A percentile compares a stretch with the other conserved stretches of the same genome.
Evolutionary conservation across 305 asterid species (phyloP).

Genomic region (Fraxinus greggii): DNA sequence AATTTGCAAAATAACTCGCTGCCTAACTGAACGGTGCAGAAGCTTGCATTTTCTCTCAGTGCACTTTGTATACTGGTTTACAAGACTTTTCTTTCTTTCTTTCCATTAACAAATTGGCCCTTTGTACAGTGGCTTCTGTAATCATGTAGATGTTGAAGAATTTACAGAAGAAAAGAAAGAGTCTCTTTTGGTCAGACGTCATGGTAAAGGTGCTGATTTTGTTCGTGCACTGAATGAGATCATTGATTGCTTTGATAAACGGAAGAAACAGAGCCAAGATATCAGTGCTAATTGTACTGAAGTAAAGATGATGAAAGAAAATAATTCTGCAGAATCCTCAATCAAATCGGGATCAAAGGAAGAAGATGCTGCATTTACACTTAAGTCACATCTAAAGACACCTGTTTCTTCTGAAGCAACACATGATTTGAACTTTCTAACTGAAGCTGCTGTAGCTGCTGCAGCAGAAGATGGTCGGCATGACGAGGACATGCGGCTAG

Average conservation of each 20-base stretch:
- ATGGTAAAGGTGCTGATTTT: slow-evolving; percentile 87
- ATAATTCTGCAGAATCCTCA: slow-evolving; percentile 41
- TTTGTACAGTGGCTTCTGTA: slow-evolving; percentile 79
- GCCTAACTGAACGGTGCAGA: background rate
- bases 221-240: slow-evolving; percentile 77
- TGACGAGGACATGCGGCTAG: slow-evolving; percentile 39
- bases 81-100: slow-evolving; percentile 2
- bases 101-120: slow-evolving; percentile 17
- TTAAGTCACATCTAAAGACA: slow-evolving; percentile 29
- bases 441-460: slow-evolving; percentile 56
- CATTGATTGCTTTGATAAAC: slow-evolving; percentile 63
- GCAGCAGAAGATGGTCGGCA: slow-evolving; percentile 46
- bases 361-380: slow-evolving; percentile 36
- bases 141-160: slow-evolving; percentile 85
- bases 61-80: background rate
- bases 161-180: slow-evolving; percentile 84
- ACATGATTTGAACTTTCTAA: slow-evolving; percentile 46
- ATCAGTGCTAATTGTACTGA: slow-evolving; percentile 32
- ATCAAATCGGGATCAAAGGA: slow-evolving; percentile 36
- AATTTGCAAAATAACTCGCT: background rate
- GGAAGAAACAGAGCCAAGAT: slow-evolving; percentile 50
- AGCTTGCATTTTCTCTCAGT: background rate
- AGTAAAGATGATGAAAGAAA: slow-evolving; percentile 31
- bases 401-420: slow-evolving; percentile 31
- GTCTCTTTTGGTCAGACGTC: slow-evolving; percentile 72